Base-by-base conservation (phyloP, 805 yeast genomes). In the Allodekkera sacchari region DNA sequence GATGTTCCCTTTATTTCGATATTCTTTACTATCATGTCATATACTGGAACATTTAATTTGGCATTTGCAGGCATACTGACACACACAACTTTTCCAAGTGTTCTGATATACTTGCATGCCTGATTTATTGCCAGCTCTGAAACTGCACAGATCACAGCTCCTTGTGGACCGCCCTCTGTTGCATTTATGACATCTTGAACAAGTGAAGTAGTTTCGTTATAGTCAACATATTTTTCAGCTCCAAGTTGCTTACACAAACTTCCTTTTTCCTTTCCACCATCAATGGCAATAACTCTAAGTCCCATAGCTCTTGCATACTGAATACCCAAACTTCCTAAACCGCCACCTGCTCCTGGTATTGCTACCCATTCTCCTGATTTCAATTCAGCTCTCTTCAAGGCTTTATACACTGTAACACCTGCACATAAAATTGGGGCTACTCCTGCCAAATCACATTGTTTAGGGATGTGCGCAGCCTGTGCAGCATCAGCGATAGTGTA, bases 391-490 rank as follows among this genome's bases (percentile, higher is more conserved):
- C 83, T 79, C 71, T 83, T 83, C 56, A 83, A 66, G 30, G 92
- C 94, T 70, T 83, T 83, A 77, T 83, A 83, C 34, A 82, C 92
- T 28, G 94, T 83, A 57, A 83, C 76, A 60, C 94, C 94, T 27
- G 94, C 94, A 65, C 94, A 83, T 53, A 83, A 70, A 52, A 83
- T 74, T 45, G 94, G 94, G 12, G 94, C 77, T 39, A 77, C 69
- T 46, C 68, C 71, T 39, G 88, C 85, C 48, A 83, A 69, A 53
- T 83, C 85, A 27, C 81, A 63, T 37, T 74, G 77, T 48, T 68
- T 53, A 40, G 92, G 85, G 47, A 83, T 75, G 48, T 68, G 65
- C 28, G 94, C 94, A 30, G 92, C 94, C 52, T 83, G 92, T 39
- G 79, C 71, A 31, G 89, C 89, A 57, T 83, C 88, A 31, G 89